Conservation (phyloP, 139 green algal genomes). For the Pleodorina starrii region DNA sequence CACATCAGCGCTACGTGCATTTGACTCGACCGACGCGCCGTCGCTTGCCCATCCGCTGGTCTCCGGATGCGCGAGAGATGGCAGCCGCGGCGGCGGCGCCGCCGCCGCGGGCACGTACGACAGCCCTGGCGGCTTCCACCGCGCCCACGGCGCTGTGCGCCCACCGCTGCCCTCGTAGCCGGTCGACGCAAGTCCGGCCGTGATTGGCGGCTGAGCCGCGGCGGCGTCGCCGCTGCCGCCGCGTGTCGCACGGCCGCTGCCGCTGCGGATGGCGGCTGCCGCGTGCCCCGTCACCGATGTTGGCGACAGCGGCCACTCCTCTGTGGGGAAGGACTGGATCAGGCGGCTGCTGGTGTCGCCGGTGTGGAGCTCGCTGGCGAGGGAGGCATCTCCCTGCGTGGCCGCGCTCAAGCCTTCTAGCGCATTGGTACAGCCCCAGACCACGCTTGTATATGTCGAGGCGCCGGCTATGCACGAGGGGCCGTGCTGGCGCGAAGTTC, state of each 20-base stretch:
- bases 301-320: constrained; percentile 1
- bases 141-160: background rate
- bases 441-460: background rate
- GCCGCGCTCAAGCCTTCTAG: background rate
- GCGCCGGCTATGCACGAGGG: too few species aligned
- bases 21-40: too few species aligned
- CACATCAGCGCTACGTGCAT: too few species aligned
- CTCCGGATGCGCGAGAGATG: background rate
- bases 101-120: background rate
- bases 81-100: background rate
- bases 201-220: background rate
- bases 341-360: background rate
- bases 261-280: background rate
- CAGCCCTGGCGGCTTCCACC: background rate
- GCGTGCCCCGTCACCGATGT: background rate
- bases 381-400: background rate
- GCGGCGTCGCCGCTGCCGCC: background rate
- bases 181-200: too few species aligned
- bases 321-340: constrained; percentile 1
- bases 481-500: too few species aligned
- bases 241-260: background rate
- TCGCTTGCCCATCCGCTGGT: background rate
- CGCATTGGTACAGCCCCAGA: background rate
- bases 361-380: background rate
- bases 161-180: background rate